Percentiles rank a stretch among this genome's conserved stretches.
Conservation (phyloP, 345 rosid species). For the Erysimum cheiranthoides region DNA sequence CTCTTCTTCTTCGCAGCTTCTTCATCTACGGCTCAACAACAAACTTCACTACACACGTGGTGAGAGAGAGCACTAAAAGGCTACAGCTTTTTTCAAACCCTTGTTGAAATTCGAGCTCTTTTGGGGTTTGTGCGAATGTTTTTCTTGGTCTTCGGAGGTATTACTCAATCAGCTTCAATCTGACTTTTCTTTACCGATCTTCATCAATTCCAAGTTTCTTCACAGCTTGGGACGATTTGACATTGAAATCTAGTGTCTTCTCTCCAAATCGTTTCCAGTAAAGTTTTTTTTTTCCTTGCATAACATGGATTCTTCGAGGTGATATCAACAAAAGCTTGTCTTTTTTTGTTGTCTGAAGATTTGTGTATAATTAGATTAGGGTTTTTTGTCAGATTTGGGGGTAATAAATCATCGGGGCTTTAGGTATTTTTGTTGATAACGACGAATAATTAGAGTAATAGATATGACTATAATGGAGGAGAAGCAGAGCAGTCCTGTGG, state of each 20-base stretch:
- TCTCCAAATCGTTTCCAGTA: slow-evolving; percentile 26
- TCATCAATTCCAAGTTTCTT: slow-evolving; percentile 19
- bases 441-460: slow-evolving; percentile 23
- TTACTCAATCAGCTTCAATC: slow-evolving; percentile 35
- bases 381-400: slow-evolving; percentile 30
- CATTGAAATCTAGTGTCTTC: not conserved
- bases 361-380: slow-evolving; percentile 31
- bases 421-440: slow-evolving; percentile 31
- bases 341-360: slow-evolving; percentile 3
- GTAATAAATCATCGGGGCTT: slow-evolving; percentile 13
- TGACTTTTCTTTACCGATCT: not conserved
- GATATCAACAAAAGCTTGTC: slow-evolving; percentile 18
- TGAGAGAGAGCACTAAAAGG: slow-evolving; percentile 27
- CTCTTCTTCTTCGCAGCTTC: slow-evolving; percentile 8
- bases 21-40: slow-evolving; percentile 18
- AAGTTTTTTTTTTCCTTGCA: not conserved
- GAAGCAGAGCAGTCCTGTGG: slow-evolving; percentile 40
- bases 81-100: slow-evolving; percentile 20
- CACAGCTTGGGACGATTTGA: slow-evolving; percentile 10
- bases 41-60: slow-evolving; percentile 22
- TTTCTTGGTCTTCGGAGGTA: slow-evolving; percentile 13
- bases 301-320: slow-evolving; percentile 29
- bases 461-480: slow-evolving; percentile 48
- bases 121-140: slow-evolving; percentile 17
- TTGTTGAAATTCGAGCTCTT: slow-evolving; percentile 32